A percentile compares a stretch with the other conserved stretches of the same genome.
phyloP scores from a whole-genome alignment of 78 protist species.

The Chrysochromulina tobinii region DNA sequence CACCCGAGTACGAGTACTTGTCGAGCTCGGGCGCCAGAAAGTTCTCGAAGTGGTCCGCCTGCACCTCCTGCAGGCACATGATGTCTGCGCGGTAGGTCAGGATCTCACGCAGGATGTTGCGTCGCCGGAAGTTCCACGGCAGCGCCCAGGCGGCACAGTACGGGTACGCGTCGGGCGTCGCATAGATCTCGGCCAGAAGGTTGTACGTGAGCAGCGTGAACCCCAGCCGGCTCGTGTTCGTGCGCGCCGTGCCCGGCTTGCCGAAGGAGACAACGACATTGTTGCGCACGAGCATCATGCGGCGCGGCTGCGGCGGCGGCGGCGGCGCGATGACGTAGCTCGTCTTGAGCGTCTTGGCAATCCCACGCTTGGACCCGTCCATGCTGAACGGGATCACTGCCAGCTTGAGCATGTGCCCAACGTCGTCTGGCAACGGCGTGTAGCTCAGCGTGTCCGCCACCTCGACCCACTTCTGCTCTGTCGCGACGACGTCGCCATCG shows the following conservation, averaged over 20 bases:
- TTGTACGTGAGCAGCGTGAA: conserved; percentile 1
- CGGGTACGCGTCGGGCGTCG: conserved; percentile 13
- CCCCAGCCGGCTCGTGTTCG: conserved; percentile 13
- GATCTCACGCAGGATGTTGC: conserved; percentile 9
- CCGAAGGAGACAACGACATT: not conserved
- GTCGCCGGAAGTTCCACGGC: conserved; percentile 8
- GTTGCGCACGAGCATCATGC: conserved; percentile 15
- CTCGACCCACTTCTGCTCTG: conserved; percentile 20
- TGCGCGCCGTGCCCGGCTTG: not conserved
- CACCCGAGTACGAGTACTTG: not conserved
- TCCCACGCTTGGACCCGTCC: not conserved
- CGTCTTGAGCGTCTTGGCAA: not conserved
- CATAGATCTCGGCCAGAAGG: conserved; percentile 8
- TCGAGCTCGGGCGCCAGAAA: conserved; percentile 1
- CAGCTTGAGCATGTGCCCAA: conserved; percentile 12
- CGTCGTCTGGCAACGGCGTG: not conserved
- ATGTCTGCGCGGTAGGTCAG: not conserved
- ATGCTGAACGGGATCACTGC: not conserved
- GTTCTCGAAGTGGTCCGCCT: conserved; percentile 33
- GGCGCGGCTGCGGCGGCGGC: conserved; percentile 20
- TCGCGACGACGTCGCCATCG: not conserved
- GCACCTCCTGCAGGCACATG: conserved; percentile 28
- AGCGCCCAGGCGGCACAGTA: conserved; percentile 26
- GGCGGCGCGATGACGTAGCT: conserved; percentile 22
- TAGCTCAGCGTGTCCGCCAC: not conserved